Evolutionary conservation across 257 asterid species (phyloP).

Genomic region (Scutellaria minor): DNA sequence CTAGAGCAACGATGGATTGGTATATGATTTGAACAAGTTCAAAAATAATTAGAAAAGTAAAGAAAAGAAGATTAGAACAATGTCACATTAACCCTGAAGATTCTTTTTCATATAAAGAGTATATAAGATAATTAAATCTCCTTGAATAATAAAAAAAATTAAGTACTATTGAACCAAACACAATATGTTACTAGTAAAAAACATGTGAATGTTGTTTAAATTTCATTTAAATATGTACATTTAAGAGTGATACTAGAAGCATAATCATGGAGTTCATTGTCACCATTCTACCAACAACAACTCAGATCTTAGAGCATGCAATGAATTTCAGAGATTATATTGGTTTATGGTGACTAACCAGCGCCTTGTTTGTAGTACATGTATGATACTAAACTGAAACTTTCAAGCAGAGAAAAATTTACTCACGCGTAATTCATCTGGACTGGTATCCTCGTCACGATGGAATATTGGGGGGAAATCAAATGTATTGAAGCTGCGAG

Average conservation of each 20-base stretch:
- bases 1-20: conserved; percentile 6
- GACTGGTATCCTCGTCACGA: conserved; percentile 68
- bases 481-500: conserved; percentile 84
- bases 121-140: conserved; percentile 1
- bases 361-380: conserved; percentile 3
- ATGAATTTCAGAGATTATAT: conserved; percentile 7
- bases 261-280: conserved; percentile 23
- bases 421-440: conserved; percentile 97
- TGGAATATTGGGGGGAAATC: conserved; percentile 96
- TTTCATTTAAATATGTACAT: not conserved
- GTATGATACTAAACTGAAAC: conserved; percentile 14
- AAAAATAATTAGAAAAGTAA: not conserved
- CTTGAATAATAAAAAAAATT: conserved; percentile 13
- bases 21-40: conserved; percentile 19
- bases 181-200: conserved; percentile 15
- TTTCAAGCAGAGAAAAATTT: conserved; percentile 23
- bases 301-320: conserved; percentile 22
- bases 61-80: conserved; percentile 1
- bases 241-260: not conserved
- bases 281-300: conserved; percentile 14
- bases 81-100: conserved; percentile 5
- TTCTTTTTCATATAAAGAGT: conserved; percentile 5
- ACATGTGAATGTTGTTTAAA: not conserved
- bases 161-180: conserved; percentile 1
- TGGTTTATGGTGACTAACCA: conserved; percentile 14